Conservation (phyloP, 2,329 filamentous ascomycete genomes). For the Fusarium sp. region DNA sequence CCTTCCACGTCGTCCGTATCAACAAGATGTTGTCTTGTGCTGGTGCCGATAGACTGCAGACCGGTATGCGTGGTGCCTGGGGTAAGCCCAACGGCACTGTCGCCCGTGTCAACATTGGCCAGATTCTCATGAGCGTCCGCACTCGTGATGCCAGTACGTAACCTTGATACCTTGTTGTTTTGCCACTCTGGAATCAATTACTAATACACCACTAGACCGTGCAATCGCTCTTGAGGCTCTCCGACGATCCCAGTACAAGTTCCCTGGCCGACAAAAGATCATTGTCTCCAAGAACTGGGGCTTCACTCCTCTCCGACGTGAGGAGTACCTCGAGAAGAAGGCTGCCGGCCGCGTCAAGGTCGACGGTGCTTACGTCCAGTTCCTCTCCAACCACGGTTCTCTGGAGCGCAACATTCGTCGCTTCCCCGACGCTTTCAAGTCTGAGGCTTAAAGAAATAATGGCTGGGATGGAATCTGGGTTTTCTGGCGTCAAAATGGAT, state of each 20-base stretch:
- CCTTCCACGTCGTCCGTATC: conserved; percentile 99
- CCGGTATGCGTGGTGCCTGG: conserved; percentile 99
- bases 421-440: conserved; percentile 90
- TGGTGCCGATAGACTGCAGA: conserved; percentile 99
- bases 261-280: conserved; percentile 99
- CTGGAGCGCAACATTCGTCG: conserved; percentile 88
- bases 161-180: not conserved
- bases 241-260: conserved; percentile 99
- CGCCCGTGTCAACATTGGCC: conserved; percentile 99
- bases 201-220: conserved; percentile 68
- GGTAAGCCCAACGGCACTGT: conserved; percentile 99
- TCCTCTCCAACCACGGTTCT: conserved; percentile 92
- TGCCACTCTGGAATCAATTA: conserved; percentile 24
- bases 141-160: conserved; percentile 89
- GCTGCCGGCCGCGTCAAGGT: conserved; percentile 92
- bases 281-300: conserved; percentile 99
- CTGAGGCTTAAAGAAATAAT: conserved; percentile 61
- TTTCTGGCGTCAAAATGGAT: conserved; percentile 57
- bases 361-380: conserved; percentile 99
- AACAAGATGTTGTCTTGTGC: conserved; percentile 99
- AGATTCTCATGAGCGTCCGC: conserved; percentile 97
- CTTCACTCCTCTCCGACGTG: conserved; percentile 97
- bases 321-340: conserved; percentile 97
- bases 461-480: conserved; percentile 52
- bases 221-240: conserved; percentile 96